A percentile compares a stretch with the other conserved stretches of the same genome.
Evolutionary conservation across 2,329 filamentous ascomycete genomes (phyloP).

Genomic region (Akanthomyces muscarius): DNA sequence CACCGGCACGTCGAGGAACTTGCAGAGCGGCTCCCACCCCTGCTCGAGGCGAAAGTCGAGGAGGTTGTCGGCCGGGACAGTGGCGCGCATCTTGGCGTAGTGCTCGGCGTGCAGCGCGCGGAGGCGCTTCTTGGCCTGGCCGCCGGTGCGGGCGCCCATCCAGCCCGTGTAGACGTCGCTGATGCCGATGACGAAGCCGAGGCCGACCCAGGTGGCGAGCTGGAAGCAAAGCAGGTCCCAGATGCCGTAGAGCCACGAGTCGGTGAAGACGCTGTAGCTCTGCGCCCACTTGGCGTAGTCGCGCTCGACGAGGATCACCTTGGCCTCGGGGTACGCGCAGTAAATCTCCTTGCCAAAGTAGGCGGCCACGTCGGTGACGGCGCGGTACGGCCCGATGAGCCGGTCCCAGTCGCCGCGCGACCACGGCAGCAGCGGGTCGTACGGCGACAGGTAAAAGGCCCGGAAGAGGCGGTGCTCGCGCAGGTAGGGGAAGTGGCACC

Average conservation of each 20-base stretch:
- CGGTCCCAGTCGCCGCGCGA: slow-evolving; percentile 17
- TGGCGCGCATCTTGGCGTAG: slow-evolving; percentile 24
- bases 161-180: slow-evolving; percentile 13
- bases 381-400: slow-evolving; percentile 13
- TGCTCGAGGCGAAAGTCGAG: slow-evolving; percentile 34
- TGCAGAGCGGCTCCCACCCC: slow-evolving; percentile 33
- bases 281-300: not conserved
- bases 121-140: slow-evolving; percentile 29
- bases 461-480: slow-evolving; percentile 13
- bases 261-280: slow-evolving; percentile 17
- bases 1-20: slow-evolving; percentile 31
- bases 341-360: slow-evolving; percentile 11
- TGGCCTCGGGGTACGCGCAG: slow-evolving; percentile 11
- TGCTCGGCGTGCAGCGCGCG: slow-evolving; percentile 12
- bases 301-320: slow-evolving; percentile 15
- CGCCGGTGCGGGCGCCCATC: slow-evolving; percentile 15
- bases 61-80: slow-evolving; percentile 32
- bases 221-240: slow-evolving; percentile 11
- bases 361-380: slow-evolving; percentile 13
- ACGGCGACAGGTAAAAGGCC: slow-evolving; percentile 11
- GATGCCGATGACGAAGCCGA: slow-evolving; percentile 9
- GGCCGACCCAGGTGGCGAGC: slow-evolving; percentile 15
- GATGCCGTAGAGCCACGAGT: slow-evolving; percentile 13
- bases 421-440: slow-evolving; percentile 16
- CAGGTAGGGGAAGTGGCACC: slow-evolving; percentile 17